Percentiles rank a stretch among this genome's conserved stretches.
These are phyloP conservation scores for Durio zibethinus DNA, from an alignment of 345 rosid genomes.

Conservation along the genomic window DNA sequence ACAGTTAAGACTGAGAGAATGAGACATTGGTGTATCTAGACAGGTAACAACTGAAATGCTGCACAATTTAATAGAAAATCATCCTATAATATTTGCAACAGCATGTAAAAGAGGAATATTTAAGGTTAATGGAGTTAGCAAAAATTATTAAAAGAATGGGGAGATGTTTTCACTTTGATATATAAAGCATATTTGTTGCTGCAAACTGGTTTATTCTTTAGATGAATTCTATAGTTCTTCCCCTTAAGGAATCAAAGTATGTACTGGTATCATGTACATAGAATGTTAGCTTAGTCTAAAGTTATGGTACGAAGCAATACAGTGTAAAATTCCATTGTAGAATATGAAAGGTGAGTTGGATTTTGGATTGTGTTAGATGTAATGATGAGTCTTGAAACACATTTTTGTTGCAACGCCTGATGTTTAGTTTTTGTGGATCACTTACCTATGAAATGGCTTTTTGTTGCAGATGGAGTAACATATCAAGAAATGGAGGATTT, in stretches of 20 bases:
- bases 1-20: neutral
- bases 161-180: neutral
- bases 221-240: neutral
- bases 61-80: neutral
- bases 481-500: neutral
- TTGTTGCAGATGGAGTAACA: conserved; percentile 37
- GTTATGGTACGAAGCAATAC: neutral
- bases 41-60: neutral
- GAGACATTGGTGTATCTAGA: neutral
- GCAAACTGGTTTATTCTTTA: neutral
- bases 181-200: neutral
- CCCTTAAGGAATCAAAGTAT: neutral
- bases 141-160: neutral
- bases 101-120: neutral
- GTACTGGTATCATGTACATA: neutral
- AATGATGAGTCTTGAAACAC: neutral
- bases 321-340: neutral
- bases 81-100: neutral
- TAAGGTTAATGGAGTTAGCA: neutral
- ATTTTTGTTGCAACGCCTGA: neutral
- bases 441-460: neutral
- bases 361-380: neutral
- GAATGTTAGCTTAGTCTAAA: neutral
- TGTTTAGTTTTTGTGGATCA: neutral
- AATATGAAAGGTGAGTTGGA: neutral